Evolutionary conservation across 768 basidiomycete genomes (phyloP), one percentile per base, ranked within the genome.

Genomic region (Thelephora ganbajun): DNA sequence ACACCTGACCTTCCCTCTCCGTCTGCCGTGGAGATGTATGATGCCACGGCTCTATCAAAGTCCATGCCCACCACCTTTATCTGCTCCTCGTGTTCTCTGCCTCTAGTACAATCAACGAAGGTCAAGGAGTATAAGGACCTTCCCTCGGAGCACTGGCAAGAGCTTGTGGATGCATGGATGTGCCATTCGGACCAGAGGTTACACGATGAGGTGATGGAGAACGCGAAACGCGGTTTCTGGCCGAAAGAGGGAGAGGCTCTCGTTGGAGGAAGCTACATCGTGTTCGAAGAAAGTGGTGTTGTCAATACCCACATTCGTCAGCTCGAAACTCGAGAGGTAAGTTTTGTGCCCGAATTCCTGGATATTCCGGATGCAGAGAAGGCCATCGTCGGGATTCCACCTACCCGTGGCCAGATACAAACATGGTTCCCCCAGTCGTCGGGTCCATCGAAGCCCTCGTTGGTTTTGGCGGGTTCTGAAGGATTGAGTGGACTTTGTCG

Each of bases 91-190:
- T 94, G 91, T 58, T 82, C 84, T 2, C 67, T 88, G 9, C 80
- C 83, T 11, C 64, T 94, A 33, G 61, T 72, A 11, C 72, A 81
- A 34, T 64, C 72, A 0, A 62, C 75, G 5, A 66, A 63, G 36
- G 60, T 77, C 16, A 51, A 50, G 20, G 66, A 63, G 41, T 98
- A 86, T 62, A 76, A 80, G 35, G 92, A 96, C 59, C 68, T 98
- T 11, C 94, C 94, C 2, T 92, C 88, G 3, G 93, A 97, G 59
- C 84, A 98, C 56, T 98, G 94, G 94, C 83, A 90, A 52, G 94
- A 98, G 61, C 79, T 98, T 13, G 78, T 98, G 16, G 94, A 97
- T 52, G 84, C 92, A 6, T 98, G 94, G 94, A 91, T 98, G 85
- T 98, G 94, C 57, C 94, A 97, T 62, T 63, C 79, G 7, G 91